Evolutionary conservation across 495 filamentous ascomycete genomes (phyloP).

Genomic region (Talaromyces wortmannii): DNA sequence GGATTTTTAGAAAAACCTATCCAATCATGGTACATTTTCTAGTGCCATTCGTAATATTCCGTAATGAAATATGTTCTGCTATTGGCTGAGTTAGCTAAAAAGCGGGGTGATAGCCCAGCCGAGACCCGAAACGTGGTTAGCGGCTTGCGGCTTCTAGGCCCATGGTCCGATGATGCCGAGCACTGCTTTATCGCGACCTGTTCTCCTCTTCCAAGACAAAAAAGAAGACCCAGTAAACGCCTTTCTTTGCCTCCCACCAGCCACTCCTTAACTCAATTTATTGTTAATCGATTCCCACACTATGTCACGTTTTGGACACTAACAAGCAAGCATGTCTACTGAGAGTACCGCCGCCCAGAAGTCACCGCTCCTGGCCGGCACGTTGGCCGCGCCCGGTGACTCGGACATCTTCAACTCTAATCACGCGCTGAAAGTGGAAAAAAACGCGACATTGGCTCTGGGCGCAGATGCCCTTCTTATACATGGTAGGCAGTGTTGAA

Average conservation of each 20-base stretch:
- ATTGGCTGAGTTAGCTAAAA: background rate
- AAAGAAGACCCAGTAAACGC: background rate
- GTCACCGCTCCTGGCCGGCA: constrained; percentile 11
- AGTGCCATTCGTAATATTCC: background rate
- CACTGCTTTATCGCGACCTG: too few relatives aligned
- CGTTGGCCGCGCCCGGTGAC: constrained; percentile 15
- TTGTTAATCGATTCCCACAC: background rate
- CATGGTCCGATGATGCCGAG: too few relatives aligned
- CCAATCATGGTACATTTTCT: background rate
- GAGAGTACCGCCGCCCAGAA: constrained; percentile 9
- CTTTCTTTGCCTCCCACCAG: background rate
- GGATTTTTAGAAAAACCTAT: too few relatives aligned
- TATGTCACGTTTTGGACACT: background rate
- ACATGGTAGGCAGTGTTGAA: constrained; percentile 35
- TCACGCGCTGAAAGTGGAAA: constrained; percentile 32
- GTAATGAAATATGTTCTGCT: background rate
- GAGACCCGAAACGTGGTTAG: background rate
- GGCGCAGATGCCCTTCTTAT: constrained; percentile 59
- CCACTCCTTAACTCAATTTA: too few relatives aligned
- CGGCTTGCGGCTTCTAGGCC: background rate
- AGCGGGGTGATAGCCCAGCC: background rate
- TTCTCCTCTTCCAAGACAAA: too few relatives aligned
- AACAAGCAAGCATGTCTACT: constrained; percentile 12
- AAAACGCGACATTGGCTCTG: constrained; percentile 54
- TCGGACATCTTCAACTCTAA: constrained; percentile 36